A percentile compares a stretch with the other conserved stretches of the same genome.
These are phyloP conservation scores for apple (Malus domestica) DNA, from an alignment of 306 rosid genomes.

Conservation along the genomic window DNA sequence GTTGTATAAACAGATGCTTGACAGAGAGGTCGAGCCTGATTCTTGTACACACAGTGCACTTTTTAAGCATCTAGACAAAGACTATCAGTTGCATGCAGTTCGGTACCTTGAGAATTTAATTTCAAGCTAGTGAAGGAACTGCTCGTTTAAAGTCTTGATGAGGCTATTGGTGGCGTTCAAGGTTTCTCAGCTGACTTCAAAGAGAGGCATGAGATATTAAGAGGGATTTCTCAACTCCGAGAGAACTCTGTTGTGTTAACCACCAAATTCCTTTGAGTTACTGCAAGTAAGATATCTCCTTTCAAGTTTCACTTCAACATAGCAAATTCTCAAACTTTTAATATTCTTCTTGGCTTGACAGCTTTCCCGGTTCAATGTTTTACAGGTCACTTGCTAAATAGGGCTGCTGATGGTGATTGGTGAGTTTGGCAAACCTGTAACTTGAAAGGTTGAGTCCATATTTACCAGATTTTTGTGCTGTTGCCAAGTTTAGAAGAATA, in stretches of 20 bases:
- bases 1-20: not conserved
- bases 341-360: not conserved
- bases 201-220: not conserved
- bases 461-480: slow-evolving; percentile 13
- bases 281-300: not conserved
- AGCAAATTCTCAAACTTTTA: not conserved
- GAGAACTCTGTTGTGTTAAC: not conserved
- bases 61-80: not conserved
- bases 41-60: not conserved
- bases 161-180: not conserved
- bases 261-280: not conserved
- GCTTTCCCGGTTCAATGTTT: not conserved
- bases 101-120: not conserved
- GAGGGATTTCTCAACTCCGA: not conserved
- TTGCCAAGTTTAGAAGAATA: slow-evolving; percentile 21
- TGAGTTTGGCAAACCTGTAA: slow-evolving; percentile 18
- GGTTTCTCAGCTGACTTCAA: not conserved
- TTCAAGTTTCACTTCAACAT: not conserved
- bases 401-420: slow-evolving; percentile 26
- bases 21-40: not conserved
- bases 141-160: not conserved
- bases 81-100: not conserved
- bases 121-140: not conserved
- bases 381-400: slow-evolving; percentile 14
- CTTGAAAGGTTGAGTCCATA: slow-evolving; percentile 16